Percentiles rank a stretch among this genome's conserved stretches.
Conservation (phyloP, 805 yeast species). For the Metschnikowia similis region DNA sequence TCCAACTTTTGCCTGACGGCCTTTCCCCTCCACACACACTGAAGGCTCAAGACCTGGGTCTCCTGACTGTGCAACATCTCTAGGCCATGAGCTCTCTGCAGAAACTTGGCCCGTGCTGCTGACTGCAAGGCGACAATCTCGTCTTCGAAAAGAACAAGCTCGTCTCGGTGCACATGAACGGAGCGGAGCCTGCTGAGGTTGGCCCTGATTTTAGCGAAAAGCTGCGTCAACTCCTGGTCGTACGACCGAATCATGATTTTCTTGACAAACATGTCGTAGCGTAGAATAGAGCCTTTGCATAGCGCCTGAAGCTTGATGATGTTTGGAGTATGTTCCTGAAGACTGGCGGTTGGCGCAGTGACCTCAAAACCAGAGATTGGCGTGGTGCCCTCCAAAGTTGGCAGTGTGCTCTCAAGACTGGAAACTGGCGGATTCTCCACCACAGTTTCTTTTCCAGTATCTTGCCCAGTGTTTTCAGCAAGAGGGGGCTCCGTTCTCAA, state of each 20-base stretch:
- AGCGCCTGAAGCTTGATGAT: conserved; percentile 61
- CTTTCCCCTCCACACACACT: conserved; percentile 6
- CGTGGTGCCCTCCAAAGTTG: too few species aligned
- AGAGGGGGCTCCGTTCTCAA: not conserved
- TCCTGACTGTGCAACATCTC: not conserved
- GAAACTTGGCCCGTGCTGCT: conserved; percentile 26
- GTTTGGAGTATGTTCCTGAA: conserved; percentile 10
- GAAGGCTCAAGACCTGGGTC: conserved; percentile 3
- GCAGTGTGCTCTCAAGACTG: too few species aligned
- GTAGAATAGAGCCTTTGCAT: conserved; percentile 61
- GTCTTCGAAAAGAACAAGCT: conserved; percentile 23
- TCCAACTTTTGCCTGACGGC: not conserved
- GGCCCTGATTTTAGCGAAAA: conserved; percentile 55
- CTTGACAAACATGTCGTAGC: conserved; percentile 62
- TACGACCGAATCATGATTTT: conserved; percentile 58
- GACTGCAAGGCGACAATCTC: conserved; percentile 41
- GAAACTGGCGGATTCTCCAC: too few species aligned
- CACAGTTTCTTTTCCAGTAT: too few species aligned
- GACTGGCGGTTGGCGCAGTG: too few species aligned
- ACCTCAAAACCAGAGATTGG: too few species aligned
- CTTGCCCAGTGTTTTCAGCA: too few species aligned
- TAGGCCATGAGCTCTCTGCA: not conserved
- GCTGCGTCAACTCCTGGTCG: conserved; percentile 43
- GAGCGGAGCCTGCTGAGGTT: conserved; percentile 29
- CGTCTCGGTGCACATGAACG: conserved; percentile 33